Conservation (phyloP, 73 alveolate genomes). For the Uronychia binucleata region DNA sequence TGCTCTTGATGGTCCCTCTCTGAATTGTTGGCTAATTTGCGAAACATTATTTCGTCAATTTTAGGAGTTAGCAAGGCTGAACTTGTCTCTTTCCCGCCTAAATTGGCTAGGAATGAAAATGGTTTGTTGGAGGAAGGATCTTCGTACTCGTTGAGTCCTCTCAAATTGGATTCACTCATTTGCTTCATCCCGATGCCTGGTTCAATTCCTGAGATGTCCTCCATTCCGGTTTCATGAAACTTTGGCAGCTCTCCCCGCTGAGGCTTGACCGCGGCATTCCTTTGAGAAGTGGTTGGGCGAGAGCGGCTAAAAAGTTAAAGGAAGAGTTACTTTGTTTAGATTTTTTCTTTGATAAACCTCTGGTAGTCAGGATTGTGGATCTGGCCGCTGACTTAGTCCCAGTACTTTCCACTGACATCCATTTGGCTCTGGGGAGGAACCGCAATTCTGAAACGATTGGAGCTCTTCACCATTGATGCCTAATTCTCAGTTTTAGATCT, state of each 20-base stretch:
- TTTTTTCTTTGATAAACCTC: not conserved
- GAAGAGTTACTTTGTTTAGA: not conserved
- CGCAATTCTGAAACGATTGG: not conserved
- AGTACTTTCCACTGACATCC: not conserved
- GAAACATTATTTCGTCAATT: not conserved
- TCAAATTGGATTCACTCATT: not conserved
- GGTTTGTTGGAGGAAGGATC: conserved; percentile 16
- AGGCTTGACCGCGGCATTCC: not conserved
- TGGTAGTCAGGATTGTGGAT: not conserved
- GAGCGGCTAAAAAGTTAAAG: not conserved
- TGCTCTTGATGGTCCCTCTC: not conserved
- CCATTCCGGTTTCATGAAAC: not conserved
- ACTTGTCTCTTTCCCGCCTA: conserved; percentile 61
- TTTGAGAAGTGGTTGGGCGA: not conserved
- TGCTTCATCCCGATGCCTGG: not conserved
- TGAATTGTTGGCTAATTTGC: not conserved
- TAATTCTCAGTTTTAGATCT: not conserved
- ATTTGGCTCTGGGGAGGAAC: not conserved
- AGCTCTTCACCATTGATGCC: not conserved
- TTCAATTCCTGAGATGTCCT: not conserved
- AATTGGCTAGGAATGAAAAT: conserved; percentile 46
- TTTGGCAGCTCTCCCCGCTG: not conserved
- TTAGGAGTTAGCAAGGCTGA: conserved; percentile 20
- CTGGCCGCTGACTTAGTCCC: not conserved
- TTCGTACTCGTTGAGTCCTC: not conserved